A percentile compares a stretch with the other conserved stretches of the same genome.
These are phyloP conservation scores for Phytopythium litorale DNA, from an alignment of 352 stramenopile genomes.

Conservation along the genomic window DNA sequence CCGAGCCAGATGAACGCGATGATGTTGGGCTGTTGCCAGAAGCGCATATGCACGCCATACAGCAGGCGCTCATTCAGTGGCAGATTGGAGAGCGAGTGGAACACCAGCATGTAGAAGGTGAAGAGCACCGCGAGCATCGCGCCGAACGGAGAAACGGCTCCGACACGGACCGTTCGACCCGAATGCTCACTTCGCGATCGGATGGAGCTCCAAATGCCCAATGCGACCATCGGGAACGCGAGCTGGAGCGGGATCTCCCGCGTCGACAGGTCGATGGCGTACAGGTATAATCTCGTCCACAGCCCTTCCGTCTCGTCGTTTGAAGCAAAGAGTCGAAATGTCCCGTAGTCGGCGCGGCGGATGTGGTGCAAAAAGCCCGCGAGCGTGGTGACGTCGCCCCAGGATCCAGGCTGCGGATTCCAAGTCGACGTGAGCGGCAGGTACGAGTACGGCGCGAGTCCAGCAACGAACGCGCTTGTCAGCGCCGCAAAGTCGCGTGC, in stretches of 20 bases:
- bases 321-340: conserved; percentile 91
- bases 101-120: conserved; percentile 92
- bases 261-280: conserved; percentile 60
- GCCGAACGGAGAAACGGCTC: conserved; percentile 5
- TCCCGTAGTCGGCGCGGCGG: conserved; percentile 91
- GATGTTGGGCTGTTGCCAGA: conserved; percentile 94
- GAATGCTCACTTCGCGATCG: conserved; percentile 1
- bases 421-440: conserved; percentile 70
- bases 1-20: conserved; percentile 88
- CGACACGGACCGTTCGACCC: neutral
- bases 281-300: conserved; percentile 61
- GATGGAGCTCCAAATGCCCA: conserved; percentile 31
- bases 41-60: conserved; percentile 93
- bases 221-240: conserved; percentile 26
- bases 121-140: conserved; percentile 53
- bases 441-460: conserved; percentile 85
- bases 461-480: conserved; percentile 57
- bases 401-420: conserved; percentile 86
- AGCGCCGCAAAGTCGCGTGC: conserved; percentile 25
- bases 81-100: conserved; percentile 93
- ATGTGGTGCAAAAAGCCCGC: conserved; percentile 91
- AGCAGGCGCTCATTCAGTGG: conserved; percentile 90
- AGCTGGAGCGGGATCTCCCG: conserved; percentile 49
- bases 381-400: conserved; percentile 88
- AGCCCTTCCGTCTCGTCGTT: conserved; percentile 58